phyloP scores from a whole-genome alignment of 768 basidiomycete genomes.

The Auricularia heimuer region DNA sequence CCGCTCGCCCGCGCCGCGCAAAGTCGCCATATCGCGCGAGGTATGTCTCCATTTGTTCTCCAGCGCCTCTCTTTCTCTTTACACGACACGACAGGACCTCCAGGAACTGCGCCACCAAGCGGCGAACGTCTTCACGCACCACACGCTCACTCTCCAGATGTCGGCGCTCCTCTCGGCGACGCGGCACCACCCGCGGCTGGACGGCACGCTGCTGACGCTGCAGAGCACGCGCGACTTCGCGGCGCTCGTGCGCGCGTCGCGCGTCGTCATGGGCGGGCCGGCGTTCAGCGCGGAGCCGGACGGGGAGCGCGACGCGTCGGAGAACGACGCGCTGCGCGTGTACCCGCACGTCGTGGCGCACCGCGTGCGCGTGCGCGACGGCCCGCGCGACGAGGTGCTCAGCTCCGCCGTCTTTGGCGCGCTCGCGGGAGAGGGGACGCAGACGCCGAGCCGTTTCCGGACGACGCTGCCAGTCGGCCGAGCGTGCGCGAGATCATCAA shows the following conservation, averaged over 20 bases:
- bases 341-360: constrained; percentile 67
- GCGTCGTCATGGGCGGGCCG: constrained; percentile 37
- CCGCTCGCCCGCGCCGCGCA: neutral
- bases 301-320: constrained; percentile 48
- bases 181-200: constrained; percentile 59
- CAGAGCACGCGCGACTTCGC: constrained; percentile 53
- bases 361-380: constrained; percentile 58
- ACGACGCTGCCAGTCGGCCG: neutral
- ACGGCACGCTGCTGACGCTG: constrained; percentile 56
- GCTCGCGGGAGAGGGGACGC: neutral
- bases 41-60: constrained; percentile 33
- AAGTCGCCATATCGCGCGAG: constrained; percentile 3
- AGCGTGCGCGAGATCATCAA: constrained; percentile 1
- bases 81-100: neutral
- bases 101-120: neutral
- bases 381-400: constrained; percentile 61
- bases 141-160: constrained; percentile 50
- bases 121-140: constrained; percentile 35
- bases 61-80: constrained; percentile 15
- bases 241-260: constrained; percentile 54
- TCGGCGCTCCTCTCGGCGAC: constrained; percentile 66
- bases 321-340: constrained; percentile 65
- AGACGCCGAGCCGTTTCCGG: neutral
- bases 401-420: constrained; percentile 15
- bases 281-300: constrained; percentile 9